phyloP scores from a whole-genome alignment of 1,284 basidiomycete genomes.

The Apiotrichum gracile region DNA sequence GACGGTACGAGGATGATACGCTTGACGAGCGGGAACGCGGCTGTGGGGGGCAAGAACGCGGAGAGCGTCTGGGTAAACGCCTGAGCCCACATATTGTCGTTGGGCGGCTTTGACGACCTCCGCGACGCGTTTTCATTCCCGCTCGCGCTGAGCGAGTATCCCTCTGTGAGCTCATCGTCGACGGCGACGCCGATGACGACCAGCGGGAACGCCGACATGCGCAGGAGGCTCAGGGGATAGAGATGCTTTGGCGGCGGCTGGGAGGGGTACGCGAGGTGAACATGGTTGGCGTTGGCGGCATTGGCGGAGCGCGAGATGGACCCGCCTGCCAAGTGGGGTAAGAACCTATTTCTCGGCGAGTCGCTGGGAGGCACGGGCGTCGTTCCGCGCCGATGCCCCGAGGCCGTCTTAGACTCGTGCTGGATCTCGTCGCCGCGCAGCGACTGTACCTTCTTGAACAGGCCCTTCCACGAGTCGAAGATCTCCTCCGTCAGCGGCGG shows the following conservation, averaged over 20 bases:
- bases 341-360: slow-evolving; percentile 25
- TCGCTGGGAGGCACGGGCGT: not conserved
- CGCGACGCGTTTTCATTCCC: not conserved
- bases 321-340: slow-evolving; percentile 21
- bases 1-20: slow-evolving; percentile 51
- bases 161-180: slow-evolving; percentile 17
- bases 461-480: slow-evolving; percentile 25
- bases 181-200: slow-evolving; percentile 40
- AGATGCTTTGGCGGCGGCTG: slow-evolving; percentile 34
- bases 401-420: not conserved
- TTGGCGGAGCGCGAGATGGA: slow-evolving; percentile 30
- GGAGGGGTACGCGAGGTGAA: slow-evolving; percentile 35
- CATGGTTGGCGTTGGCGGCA: slow-evolving; percentile 31
- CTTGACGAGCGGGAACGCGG: slow-evolving; percentile 65
- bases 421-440: slow-evolving; percentile 39
- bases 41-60: slow-evolving; percentile 52
- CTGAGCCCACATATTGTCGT: slow-evolving; percentile 12
- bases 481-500: slow-evolving; percentile 15
- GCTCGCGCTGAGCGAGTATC: not conserved
- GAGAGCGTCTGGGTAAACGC: slow-evolving; percentile 34
- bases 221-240: slow-evolving; percentile 33
- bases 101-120: not conserved
- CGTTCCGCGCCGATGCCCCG: slow-evolving; percentile 1
- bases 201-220: slow-evolving; percentile 38
- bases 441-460: slow-evolving; percentile 31